phyloP scores from a whole-genome alignment of 305 asterid species.

The Ilex paraguariensis region DNA sequence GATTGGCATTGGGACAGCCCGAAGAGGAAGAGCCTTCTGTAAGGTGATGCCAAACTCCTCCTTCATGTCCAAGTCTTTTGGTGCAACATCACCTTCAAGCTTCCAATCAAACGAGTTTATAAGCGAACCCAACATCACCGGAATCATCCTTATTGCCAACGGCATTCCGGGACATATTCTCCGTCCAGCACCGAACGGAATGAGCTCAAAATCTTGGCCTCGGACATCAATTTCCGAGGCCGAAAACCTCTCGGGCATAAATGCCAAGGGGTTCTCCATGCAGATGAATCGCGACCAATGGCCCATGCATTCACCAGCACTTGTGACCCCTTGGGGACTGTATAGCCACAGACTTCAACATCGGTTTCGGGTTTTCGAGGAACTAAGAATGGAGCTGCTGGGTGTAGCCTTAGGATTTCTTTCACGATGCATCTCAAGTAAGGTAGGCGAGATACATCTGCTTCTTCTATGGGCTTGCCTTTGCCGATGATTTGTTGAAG shows the following conservation, averaged over 20 bases:
- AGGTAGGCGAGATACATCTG: constrained; percentile 34
- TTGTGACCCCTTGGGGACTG: constrained; percentile 32
- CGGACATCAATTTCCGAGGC: constrained; percentile 38
- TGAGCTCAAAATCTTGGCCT: constrained; percentile 46
- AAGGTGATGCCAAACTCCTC: constrained; percentile 29
- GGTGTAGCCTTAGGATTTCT: constrained; percentile 47
- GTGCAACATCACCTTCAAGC: constrained; percentile 27
- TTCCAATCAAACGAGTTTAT: constrained; percentile 60
- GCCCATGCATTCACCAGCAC: constrained; percentile 51
- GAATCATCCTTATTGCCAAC: constrained; percentile 40
- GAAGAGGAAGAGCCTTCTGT: too few species aligned
- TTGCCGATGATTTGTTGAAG: constrained; percentile 37
- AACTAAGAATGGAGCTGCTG: constrained; percentile 46
- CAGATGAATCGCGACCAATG: constrained; percentile 40
- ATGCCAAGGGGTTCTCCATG: constrained; percentile 32
- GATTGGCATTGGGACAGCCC: too few species aligned
- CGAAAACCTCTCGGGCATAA: constrained; percentile 47
- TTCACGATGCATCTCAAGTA: constrained; percentile 42
- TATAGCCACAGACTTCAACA: constrained; percentile 34
- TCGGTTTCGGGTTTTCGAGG: constrained; percentile 40
- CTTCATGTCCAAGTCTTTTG: constrained; percentile 39
- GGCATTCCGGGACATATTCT: constrained; percentile 65
- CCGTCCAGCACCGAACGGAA: constrained; percentile 55
- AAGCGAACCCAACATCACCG: constrained; percentile 51
- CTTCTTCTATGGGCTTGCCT: constrained; percentile 34